These are phyloP conservation scores for Paecilomyces dactylethromorphus DNA, from an alignment of 2,329 filamentous ascomycete genomes.

Conservation along the genomic window DNA sequence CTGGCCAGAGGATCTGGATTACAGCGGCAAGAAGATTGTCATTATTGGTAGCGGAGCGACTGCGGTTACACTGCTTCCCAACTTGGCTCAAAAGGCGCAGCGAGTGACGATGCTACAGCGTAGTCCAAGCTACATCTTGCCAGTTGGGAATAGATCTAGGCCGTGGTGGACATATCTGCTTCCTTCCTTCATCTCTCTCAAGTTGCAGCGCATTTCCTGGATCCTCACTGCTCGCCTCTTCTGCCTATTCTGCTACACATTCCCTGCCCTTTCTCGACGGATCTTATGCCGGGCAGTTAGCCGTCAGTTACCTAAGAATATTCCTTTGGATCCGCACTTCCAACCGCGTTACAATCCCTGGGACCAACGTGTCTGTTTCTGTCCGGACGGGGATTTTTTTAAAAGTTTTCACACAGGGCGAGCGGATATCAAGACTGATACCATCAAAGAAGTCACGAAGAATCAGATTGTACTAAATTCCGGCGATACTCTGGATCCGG, in stretches of 20 bases:
- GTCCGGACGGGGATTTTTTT: constrained; percentile 56
- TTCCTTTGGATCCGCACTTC: constrained; percentile 58
- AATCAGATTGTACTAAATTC: constrained; percentile 44
- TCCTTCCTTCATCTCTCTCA: constrained; percentile 24
- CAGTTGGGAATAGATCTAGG: constrained; percentile 40
- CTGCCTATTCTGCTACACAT: constrained; percentile 48
- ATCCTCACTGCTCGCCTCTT: constrained; percentile 44
- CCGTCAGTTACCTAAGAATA: constrained; percentile 46
- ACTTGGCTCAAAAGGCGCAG: constrained; percentile 56
- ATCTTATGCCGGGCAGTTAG: constrained; percentile 43
- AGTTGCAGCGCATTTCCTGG: constrained; percentile 39
- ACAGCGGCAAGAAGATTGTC: constrained; percentile 60
- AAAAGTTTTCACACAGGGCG: constrained; percentile 44
- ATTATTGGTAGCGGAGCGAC: constrained; percentile 75
- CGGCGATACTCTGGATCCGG: constrained; percentile 33
- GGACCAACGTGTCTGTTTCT: constrained; percentile 70
- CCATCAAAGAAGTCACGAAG: constrained; percentile 45
- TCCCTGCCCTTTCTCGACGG: constrained; percentile 44
- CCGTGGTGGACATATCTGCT: constrained; percentile 28
- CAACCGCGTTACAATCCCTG: constrained; percentile 60
- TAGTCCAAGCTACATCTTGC: constrained; percentile 64
- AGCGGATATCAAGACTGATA: constrained; percentile 50
- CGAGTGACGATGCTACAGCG: constrained; percentile 76
- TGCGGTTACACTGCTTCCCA: constrained; percentile 68
- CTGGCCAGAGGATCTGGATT: constrained; percentile 65